These are phyloP conservation scores for Aspergillus tamarii DNA, from an alignment of 2,329 filamentous ascomycete genomes.

Conservation along the genomic window DNA sequence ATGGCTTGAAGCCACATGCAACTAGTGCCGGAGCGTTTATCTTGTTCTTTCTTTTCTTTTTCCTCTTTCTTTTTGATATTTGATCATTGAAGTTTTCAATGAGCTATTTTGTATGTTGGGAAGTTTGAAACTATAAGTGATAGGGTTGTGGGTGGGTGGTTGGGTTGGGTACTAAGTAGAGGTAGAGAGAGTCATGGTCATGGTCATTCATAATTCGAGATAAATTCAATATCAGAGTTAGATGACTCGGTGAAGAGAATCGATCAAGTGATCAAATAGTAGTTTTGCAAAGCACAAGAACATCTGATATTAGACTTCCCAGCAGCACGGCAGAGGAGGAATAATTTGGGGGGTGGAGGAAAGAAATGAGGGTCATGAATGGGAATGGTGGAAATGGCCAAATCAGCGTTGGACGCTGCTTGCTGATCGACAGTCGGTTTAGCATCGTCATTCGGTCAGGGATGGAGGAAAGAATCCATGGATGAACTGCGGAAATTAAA, in stretches of 20 bases:
- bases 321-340: neutral
- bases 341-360: neutral
- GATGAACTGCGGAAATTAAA: neutral
- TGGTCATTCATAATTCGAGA: neutral
- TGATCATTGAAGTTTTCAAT: neutral
- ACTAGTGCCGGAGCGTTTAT: constrained; percentile 5
- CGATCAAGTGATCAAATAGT: neutral
- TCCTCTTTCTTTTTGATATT: neutral
- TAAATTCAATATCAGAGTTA: neutral
- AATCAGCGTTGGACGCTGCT: neutral
- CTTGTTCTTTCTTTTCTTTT: neutral
- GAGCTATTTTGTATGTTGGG: neutral
- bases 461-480: neutral
- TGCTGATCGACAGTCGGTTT: constrained; percentile 18
- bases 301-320: neutral
- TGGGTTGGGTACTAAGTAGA: neutral
- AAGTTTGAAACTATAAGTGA: neutral
- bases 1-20: constrained; percentile 6
- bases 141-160: neutral
- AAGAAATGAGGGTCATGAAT: neutral
- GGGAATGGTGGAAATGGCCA: neutral
- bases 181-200: neutral
- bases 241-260: neutral
- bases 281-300: neutral
- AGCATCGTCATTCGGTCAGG: constrained; percentile 20